Evolutionary conservation across 1,139 yeast species (phyloP).

Genomic region (Schwanniomyces etchellsii): DNA sequence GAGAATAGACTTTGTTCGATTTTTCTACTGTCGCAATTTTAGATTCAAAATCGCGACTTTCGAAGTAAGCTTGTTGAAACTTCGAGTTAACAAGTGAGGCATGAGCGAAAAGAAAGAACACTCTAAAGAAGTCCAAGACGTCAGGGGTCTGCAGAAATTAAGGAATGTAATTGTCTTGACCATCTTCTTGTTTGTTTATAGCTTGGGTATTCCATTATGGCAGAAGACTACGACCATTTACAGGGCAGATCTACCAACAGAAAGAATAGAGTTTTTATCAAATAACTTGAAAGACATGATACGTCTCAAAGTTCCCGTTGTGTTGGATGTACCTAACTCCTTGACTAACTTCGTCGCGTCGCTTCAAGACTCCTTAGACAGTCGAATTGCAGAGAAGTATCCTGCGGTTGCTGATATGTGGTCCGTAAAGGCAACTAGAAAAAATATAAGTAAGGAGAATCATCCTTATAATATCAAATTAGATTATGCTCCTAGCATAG

Average conservation of each 20-base stretch:
- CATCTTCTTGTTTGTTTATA: slow-evolving; percentile 31
- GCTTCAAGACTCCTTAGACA: slow-evolving; percentile 28
- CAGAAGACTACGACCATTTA: slow-evolving; percentile 63
- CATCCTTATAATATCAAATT: slow-evolving; percentile 21
- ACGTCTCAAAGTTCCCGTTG: slow-evolving; percentile 51
- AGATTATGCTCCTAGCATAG: slow-evolving; percentile 10
- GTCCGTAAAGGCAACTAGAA: slow-evolving; percentile 21
- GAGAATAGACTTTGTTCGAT: background rate
- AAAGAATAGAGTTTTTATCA: slow-evolving; percentile 41
- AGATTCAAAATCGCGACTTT: background rate
- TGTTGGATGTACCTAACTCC: slow-evolving; percentile 38
- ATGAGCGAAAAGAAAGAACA: too few relatives aligned
- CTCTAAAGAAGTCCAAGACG: background rate
- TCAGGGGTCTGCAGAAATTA: background rate
- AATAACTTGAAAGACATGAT: slow-evolving; percentile 29
- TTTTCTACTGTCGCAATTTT: background rate
- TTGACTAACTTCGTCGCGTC: slow-evolving; percentile 18
- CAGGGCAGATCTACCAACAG: slow-evolving; percentile 67
- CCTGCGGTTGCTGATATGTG: slow-evolving; percentile 21
- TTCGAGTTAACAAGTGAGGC: too few relatives aligned
- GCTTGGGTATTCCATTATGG: slow-evolving; percentile 75
- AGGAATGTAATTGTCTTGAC: slow-evolving; percentile 9
- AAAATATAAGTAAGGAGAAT: slow-evolving; percentile 6
- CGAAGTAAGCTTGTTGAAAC: too few relatives aligned
- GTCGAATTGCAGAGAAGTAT: slow-evolving; percentile 13